A percentile compares a stretch with the other conserved stretches of the same genome.
phyloP scores from a whole-genome alignment of 2,329 filamentous ascomycete species.

The Colletotrichum tropicicola region DNA sequence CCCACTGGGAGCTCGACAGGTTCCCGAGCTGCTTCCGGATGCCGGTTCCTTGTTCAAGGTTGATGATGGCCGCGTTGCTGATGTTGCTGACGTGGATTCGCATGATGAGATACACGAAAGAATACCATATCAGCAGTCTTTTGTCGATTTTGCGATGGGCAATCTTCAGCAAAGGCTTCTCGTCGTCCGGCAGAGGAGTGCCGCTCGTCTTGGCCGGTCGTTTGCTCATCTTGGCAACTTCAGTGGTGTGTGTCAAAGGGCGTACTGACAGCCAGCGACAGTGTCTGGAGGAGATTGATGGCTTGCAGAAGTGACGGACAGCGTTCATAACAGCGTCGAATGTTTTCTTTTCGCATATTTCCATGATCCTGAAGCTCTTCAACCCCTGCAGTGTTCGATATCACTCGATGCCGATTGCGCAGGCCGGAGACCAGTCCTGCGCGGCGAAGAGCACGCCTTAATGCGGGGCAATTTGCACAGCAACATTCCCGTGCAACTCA shows the following conservation, averaged over 20 bases:
- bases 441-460: slow-evolving; percentile 30
- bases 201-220: not conserved
- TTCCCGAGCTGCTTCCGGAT: slow-evolving; percentile 35
- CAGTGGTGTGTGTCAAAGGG: not conserved
- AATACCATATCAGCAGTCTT: slow-evolving; percentile 35
- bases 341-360: not conserved
- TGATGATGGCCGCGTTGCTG: slow-evolving; percentile 38
- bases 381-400: not conserved
- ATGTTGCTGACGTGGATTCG: slow-evolving; percentile 37
- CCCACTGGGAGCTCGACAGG: slow-evolving; percentile 36
- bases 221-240: not conserved
- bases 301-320: not conserved
- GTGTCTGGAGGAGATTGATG: too few relatives aligned
- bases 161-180: slow-evolving; percentile 17
- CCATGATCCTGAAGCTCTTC: not conserved
- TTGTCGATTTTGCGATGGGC: slow-evolving; percentile 36
- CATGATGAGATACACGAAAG: slow-evolving; percentile 36
- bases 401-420: not conserved
- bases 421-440: not conserved
- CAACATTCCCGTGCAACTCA: not conserved
- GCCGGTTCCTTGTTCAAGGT: slow-evolving; percentile 37
- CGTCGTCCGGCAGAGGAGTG: not conserved
- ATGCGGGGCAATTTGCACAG: slow-evolving; percentile 27
- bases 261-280: too few relatives aligned
- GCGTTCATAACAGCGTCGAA: not conserved